A percentile compares a stretch with the other conserved stretches of the same genome.
Evolutionary conservation across 2,329 filamentous ascomycete species (phyloP).

Genomic region (Raffaelea albimanens): DNA sequence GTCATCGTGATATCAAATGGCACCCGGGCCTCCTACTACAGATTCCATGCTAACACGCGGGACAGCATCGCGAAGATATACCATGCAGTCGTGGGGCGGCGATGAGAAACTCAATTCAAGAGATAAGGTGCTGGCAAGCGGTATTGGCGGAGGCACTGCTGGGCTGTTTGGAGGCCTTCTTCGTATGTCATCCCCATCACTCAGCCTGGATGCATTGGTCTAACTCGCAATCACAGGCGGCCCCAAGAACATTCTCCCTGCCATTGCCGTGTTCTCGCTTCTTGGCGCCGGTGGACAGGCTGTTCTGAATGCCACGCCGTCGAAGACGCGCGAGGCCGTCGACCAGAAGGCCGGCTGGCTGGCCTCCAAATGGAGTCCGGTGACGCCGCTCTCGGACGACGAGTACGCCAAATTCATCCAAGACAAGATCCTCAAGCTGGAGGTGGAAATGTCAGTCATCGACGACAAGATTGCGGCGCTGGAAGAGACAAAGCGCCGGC

Average conservation of each 20-base stretch:
- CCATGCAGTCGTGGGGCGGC: conserved; percentile 38
- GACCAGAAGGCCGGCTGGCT: conserved; percentile 21
- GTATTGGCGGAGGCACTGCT: conserved; percentile 60
- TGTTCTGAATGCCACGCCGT: conserved; percentile 13
- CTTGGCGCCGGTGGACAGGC: conserved; percentile 23
- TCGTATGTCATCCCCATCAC: conserved; percentile 28
- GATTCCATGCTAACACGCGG: not conserved
- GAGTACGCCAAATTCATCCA: conserved; percentile 62
- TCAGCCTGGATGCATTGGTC: not conserved
- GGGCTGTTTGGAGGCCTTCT: conserved; percentile 49
- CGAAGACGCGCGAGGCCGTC: not conserved
- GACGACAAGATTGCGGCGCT: conserved; percentile 58
- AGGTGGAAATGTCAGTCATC: conserved; percentile 69
- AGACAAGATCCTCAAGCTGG: conserved; percentile 61
- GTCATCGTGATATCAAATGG: too few relatives aligned
- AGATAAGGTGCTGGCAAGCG: conserved; percentile 59
- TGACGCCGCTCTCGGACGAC: conserved; percentile 58
- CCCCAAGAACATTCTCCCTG: conserved; percentile 42
- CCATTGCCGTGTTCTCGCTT: conserved; percentile 36
- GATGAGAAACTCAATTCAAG: conserved; percentile 41
- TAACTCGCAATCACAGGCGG: conserved; percentile 28
- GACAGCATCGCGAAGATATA: conserved; percentile 37
- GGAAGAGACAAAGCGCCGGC: conserved; percentile 1
- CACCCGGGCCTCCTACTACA: too few relatives aligned
- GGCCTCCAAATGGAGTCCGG: conserved; percentile 62